These are phyloP conservation scores for Ustilago nuda DNA, from an alignment of 1,284 basidiomycete genomes.

Conservation along the genomic window DNA sequence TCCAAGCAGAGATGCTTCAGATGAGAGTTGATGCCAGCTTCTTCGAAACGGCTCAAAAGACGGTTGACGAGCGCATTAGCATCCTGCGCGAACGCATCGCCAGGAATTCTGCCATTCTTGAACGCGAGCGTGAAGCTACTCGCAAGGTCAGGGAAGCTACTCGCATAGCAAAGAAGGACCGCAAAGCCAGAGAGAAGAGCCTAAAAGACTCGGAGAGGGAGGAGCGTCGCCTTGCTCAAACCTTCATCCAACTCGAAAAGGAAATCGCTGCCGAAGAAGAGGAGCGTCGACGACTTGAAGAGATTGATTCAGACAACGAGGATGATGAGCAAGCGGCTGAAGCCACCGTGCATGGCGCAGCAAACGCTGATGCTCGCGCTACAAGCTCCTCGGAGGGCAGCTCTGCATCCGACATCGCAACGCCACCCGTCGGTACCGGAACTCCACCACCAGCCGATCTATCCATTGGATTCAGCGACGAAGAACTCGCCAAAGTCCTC, in stretches of 20 bases:
- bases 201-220: constrained; percentile 38
- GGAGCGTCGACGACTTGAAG: constrained; percentile 31
- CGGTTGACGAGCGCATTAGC: constrained; percentile 46
- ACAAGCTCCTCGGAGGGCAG: constrained; percentile 20
- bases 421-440: constrained; percentile 17
- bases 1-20: constrained; percentile 50
- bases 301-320: constrained; percentile 26
- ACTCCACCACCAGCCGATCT: constrained; percentile 13
- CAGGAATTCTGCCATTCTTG: constrained; percentile 26
- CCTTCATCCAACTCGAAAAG: constrained; percentile 32
- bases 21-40: constrained; percentile 51
- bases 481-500: constrained; percentile 47
- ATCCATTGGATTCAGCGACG: constrained; percentile 36
- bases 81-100: constrained; percentile 47
- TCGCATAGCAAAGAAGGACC: constrained; percentile 41
- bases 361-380: background rate
- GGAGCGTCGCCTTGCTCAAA: constrained; percentile 31
- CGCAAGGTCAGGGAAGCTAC: constrained; percentile 39
- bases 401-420: constrained; percentile 14
- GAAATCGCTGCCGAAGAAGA: constrained; percentile 45
- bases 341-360: background rate
- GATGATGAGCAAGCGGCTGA: constrained; percentile 8
- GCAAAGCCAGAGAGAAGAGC: constrained; percentile 34
- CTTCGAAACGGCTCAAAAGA: constrained; percentile 48
- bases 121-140: constrained; percentile 41